These are phyloP conservation scores for Hymenochaete sp. DNA, from an alignment of 1,284 basidiomycete species.

Conservation along the genomic window DNA sequence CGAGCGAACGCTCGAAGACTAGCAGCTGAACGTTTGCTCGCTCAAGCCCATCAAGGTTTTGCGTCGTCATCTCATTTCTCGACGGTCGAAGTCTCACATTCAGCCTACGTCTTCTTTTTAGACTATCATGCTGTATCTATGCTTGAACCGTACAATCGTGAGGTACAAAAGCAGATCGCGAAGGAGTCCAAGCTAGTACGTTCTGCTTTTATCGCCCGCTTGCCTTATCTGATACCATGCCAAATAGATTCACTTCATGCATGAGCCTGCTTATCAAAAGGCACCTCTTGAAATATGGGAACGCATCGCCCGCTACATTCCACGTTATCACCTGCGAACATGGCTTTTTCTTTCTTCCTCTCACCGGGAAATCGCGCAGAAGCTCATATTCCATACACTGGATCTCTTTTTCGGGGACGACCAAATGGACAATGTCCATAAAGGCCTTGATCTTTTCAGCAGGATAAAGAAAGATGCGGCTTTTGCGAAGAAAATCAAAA, in stretches of 20 bases:
- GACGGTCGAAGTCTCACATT: neutral
- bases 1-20: conserved; percentile 48
- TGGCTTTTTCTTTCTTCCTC: conserved; percentile 58
- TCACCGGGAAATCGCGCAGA: conserved; percentile 51
- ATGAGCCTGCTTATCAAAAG: conserved; percentile 48
- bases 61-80: neutral
- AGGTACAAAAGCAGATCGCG: conserved; percentile 42
- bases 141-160: conserved; percentile 49
- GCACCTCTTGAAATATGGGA: conserved; percentile 60
- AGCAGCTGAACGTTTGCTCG: conserved; percentile 43
- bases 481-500: conserved; percentile 49
- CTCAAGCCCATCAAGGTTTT: conserved; percentile 49
- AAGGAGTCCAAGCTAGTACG: conserved; percentile 38
- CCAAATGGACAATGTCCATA: conserved; percentile 42
- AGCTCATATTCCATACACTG: conserved; percentile 53
- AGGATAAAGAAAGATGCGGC: conserved; percentile 49
- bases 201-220: conserved; percentile 6
- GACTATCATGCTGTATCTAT: conserved; percentile 52
- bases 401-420: conserved; percentile 60
- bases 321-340: conserved; percentile 52
- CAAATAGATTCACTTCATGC: conserved; percentile 40
- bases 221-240: neutral
- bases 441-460: conserved; percentile 56
- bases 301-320: conserved; percentile 48
- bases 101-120: conserved; percentile 23